Evolutionary conservation across 164 flowering plant species (phyloP).

Genomic region (Macadamia tetraphylla): DNA sequence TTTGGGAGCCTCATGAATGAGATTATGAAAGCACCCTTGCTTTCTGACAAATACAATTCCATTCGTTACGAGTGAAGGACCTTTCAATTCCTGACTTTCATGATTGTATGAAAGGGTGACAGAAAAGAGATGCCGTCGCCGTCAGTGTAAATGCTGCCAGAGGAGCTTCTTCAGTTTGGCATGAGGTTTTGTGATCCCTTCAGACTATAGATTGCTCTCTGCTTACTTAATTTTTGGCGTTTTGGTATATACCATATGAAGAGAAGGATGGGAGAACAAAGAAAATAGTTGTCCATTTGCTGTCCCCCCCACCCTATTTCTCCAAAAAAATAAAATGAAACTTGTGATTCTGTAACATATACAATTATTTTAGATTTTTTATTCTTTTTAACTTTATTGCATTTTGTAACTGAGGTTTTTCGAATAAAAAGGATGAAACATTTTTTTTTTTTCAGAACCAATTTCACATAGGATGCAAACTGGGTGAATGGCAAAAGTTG

Average conservation of each 20-base stretch:
- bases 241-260: background rate
- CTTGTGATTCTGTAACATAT: too few relatives aligned
- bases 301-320: too few relatives aligned
- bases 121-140: background rate
- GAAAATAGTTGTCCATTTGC: background rate
- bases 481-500: too few relatives aligned
- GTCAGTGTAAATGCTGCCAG: background rate
- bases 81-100: background rate
- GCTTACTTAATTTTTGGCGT: background rate
- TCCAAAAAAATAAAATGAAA: too few relatives aligned
- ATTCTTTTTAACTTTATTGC: too few relatives aligned
- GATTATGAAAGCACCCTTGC: slow-evolving; percentile 48
- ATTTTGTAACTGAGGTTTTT: too few relatives aligned
- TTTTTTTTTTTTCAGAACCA: too few relatives aligned
- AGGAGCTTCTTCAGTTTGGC: background rate
- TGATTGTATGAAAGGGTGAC: background rate
- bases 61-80: slow-evolving; percentile 67
- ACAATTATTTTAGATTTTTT: too few relatives aligned
- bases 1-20: slow-evolving; percentile 83
- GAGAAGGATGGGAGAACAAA: background rate
- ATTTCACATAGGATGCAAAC: too few relatives aligned
- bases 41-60: slow-evolving; percentile 70
- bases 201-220: background rate
- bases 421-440: too few relatives aligned
- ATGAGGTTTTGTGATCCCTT: background rate